Percentiles rank a stretch among this genome's conserved stretches.
phyloP scores from a whole-genome alignment of 2,329 filamentous ascomycete genomes.

The Tricladium varicosporioides region DNA sequence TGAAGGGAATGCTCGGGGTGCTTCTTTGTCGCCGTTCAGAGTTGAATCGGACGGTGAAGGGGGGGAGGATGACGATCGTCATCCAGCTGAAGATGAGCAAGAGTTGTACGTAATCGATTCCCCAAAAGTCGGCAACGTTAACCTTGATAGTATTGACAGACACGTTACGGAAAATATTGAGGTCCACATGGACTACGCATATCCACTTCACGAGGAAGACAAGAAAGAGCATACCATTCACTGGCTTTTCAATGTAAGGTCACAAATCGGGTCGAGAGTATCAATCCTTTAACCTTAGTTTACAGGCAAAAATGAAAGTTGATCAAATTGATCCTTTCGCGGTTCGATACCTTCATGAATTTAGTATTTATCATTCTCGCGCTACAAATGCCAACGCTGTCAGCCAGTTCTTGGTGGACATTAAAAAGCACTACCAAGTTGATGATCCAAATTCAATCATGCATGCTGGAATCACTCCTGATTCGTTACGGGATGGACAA shows the following conservation, averaged over 20 bases:
- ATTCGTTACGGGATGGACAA: not conserved
- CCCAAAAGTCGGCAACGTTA: not conserved
- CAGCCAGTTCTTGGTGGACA: not conserved
- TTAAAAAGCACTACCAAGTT: constrained; percentile 3
- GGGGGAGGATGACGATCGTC: not conserved
- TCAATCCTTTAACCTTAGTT: not conserved
- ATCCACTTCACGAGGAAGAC: not conserved
- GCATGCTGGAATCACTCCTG: not conserved
- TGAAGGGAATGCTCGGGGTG: not conserved
- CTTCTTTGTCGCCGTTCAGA: not conserved
- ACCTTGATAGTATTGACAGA: not conserved
- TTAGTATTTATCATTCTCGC: constrained; percentile 1
- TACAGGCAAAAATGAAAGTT: not conserved
- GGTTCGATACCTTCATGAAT: constrained; percentile 8
- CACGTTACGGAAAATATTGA: not conserved
- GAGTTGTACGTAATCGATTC: not conserved
- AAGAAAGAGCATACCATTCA: not conserved
- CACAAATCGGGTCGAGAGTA: not conserved
- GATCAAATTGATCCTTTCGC: constrained; percentile 7
- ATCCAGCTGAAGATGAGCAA: not conserved
- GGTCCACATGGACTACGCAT: constrained; percentile 2
- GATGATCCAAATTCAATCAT: not conserved
- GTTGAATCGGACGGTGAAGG: not conserved
- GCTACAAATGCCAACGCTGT: not conserved
- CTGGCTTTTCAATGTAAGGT: constrained; percentile 3